phyloP scores from a whole-genome alignment of 768 basidiomycete genomes.

The Termitomyces eurrhizus region DNA sequence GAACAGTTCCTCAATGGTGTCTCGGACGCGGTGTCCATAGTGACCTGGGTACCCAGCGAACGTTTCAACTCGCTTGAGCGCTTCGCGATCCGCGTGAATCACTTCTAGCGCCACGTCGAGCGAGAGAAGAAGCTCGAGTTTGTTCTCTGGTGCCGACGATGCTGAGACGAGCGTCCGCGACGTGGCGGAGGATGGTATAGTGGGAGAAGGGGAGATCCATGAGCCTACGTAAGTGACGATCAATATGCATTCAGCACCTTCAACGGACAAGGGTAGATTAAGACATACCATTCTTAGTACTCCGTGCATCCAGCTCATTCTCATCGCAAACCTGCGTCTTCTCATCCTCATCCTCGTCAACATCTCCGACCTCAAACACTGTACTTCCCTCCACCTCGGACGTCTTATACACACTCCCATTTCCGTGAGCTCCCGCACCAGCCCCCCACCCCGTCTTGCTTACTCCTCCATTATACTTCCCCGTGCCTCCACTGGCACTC shows the following conservation, averaged over 20 bases:
- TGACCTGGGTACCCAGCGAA: conserved; percentile 85
- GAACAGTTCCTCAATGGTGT: conserved; percentile 93
- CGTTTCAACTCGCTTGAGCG: conserved; percentile 87
- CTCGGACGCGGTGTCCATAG: conserved; percentile 82
- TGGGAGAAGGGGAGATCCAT: conserved; percentile 5
- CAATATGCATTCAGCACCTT: neutral
- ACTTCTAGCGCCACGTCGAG: conserved; percentile 88
- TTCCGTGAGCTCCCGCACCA: conserved; percentile 18
- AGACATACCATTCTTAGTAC: conserved; percentile 6
- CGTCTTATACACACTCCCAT: conserved; percentile 20
- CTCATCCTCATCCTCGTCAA: conserved; percentile 31
- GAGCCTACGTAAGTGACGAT: neutral
- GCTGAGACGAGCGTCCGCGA: conserved; percentile 4
- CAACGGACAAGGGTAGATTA: neutral
- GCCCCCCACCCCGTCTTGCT: conserved; percentile 20
- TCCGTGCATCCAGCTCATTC: conserved; percentile 13
- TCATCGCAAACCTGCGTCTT: neutral
- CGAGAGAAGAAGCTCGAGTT: conserved; percentile 85
- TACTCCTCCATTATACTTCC: conserved; percentile 10
- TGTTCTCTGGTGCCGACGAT: conserved; percentile 17
- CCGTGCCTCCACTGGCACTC: neutral
- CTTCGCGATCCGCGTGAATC: conserved; percentile 90
- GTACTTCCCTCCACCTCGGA: conserved; percentile 37
- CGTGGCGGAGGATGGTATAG: neutral
- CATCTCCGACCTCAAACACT: conserved; percentile 50